A percentile compares a stretch with the other conserved stretches of the same genome.
Evolutionary conservation across 2,329 filamentous ascomycete genomes (phyloP).

Genomic region (Pseudonectria buxi): DNA sequence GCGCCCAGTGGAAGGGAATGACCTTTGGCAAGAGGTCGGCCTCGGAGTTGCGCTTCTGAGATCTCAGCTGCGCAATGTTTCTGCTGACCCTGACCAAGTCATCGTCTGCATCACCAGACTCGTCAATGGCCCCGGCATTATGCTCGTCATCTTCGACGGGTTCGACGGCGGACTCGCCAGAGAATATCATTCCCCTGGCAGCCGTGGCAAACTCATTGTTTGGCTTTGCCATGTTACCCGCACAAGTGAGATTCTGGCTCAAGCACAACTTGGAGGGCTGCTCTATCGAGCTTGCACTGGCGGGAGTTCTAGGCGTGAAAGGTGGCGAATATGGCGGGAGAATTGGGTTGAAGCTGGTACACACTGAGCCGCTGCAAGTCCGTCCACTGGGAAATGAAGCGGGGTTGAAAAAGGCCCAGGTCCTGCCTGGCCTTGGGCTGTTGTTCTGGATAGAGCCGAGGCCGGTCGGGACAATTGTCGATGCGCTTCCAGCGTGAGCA

Average conservation of each 20-base stretch:
- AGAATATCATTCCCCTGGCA: slow-evolving; percentile 22
- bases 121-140: slow-evolving; percentile 30
- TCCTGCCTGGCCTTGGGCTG: too few species aligned
- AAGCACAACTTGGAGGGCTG: too few species aligned
- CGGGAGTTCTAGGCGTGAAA: too few species aligned
- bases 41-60: slow-evolving; percentile 27
- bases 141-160: slow-evolving; percentile 9
- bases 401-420: too few species aligned
- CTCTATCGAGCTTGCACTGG: too few species aligned
- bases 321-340: too few species aligned
- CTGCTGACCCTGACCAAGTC: slow-evolving; percentile 31
- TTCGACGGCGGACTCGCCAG: slow-evolving; percentile 7
- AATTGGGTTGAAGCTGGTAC: too few species aligned
- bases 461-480: too few species aligned
- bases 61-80: slow-evolving; percentile 33
- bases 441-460: too few species aligned
- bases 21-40: slow-evolving; percentile 34
- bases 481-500: too few species aligned
- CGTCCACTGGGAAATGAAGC: too few species aligned
- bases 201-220: slow-evolving; percentile 23
- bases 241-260: neutral
- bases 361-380: too few species aligned
- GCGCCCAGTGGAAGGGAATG: slow-evolving; percentile 56
- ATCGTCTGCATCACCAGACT: slow-evolving; percentile 33
- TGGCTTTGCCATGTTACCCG: slow-evolving; percentile 7